These are phyloP conservation scores for Magnolia changhungtana DNA, from an alignment of 164 flowering plant genomes.

Conservation along the genomic window DNA sequence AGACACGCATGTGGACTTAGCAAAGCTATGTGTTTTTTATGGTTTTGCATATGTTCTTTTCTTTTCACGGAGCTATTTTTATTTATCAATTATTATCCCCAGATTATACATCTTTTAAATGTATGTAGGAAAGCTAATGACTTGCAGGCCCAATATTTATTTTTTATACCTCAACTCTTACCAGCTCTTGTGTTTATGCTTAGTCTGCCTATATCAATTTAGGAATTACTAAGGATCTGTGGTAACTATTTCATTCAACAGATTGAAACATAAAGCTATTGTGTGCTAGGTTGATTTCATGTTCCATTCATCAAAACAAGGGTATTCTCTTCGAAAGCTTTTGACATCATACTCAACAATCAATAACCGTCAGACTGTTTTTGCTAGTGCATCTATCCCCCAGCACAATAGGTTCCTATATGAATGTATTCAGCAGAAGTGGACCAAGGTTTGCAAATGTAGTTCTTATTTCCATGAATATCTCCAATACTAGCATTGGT, in stretches of 20 bases:
- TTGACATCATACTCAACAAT: slow-evolving; percentile 68
- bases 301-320: slow-evolving; percentile 83
- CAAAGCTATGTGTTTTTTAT: too few relatives aligned
- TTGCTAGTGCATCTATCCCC: slow-evolving; percentile 97
- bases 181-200: background rate
- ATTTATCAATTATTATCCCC: too few relatives aligned
- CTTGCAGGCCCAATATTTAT: background rate
- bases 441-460: slow-evolving; percentile 78
- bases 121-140: background rate
- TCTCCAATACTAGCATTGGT: background rate
- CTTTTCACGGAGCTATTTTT: too few relatives aligned
- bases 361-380: slow-evolving; percentile 72
- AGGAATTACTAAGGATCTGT: background rate
- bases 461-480: background rate
- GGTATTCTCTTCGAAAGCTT: slow-evolving; percentile 64
- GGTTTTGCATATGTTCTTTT: too few relatives aligned
- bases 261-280: slow-evolving; percentile 4
- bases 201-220: background rate
- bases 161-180: background rate
- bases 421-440: slow-evolving; percentile 92
- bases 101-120: too few relatives aligned
- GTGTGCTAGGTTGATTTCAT: slow-evolving; percentile 79
- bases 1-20: too few relatives aligned
- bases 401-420: slow-evolving; percentile 75
- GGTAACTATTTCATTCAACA: background rate